phyloP scores from a whole-genome alignment of 129 eudicot genomes.

The carrot (Daucus carota) region DH1_v3.0 NC_030387.2:39514001-39514500 shows the following conservation, averaged over 20 bases:
- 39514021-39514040: conserved; percentile 33
- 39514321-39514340: too few relatives aligned
- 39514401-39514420: not conserved
- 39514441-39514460: not conserved
- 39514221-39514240: not conserved
- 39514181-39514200: too few relatives aligned
- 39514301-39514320: too few relatives aligned
- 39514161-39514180: too few relatives aligned
- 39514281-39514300: too few relatives aligned
- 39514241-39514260: not conserved
- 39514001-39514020: too few relatives aligned
- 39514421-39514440: not conserved
- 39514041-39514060: conserved; percentile 22
- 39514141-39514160: too few relatives aligned
- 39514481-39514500: not conserved
- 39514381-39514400: not conserved
- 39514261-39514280: too few relatives aligned
- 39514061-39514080: conserved; percentile 30
- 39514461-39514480: not conserved
- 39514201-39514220: not conserved
- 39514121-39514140: too few relatives aligned
- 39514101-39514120: conserved; percentile 19
- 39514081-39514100: conserved; percentile 32
- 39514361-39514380: too few relatives aligned
- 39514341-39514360: too few relatives aligned